Evolutionary conservation across 1,139 yeast species (phyloP).

Genomic region (Waltiozyma sp.): DNA sequence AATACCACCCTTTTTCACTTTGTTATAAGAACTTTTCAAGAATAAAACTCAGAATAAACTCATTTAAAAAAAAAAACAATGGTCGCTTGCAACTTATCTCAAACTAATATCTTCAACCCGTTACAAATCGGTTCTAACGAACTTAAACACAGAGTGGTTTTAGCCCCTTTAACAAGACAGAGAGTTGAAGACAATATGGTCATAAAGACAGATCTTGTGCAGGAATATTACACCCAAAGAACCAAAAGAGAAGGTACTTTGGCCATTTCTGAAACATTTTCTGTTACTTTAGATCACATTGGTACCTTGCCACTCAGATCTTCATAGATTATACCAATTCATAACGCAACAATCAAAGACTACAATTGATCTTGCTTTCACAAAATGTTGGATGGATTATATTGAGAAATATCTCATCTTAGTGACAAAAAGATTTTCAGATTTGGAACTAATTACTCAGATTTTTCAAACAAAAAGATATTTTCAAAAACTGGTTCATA

Average conservation of each 20-base stretch:
- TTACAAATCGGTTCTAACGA: slow-evolving; percentile 31
- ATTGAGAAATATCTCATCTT: background rate
- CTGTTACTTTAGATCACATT: slow-evolving; percentile 7
- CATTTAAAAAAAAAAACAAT: too few species aligned
- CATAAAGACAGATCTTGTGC: slow-evolving; percentile 6
- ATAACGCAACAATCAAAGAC: background rate
- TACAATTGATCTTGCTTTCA: background rate
- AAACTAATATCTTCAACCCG: slow-evolving; percentile 33
- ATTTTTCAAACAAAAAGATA: background rate
- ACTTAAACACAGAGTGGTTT: slow-evolving; percentile 29
- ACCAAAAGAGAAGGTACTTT: slow-evolving; percentile 40
- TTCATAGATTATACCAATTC: background rate
- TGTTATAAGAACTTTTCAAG: too few species aligned
- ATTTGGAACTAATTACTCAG: background rate
- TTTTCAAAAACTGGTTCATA: background rate
- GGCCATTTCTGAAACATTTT: slow-evolving; percentile 31
- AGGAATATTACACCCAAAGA: slow-evolving; percentile 41
- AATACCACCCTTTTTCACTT: background rate
- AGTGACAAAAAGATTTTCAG: background rate
- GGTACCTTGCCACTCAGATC: slow-evolving; percentile 1
- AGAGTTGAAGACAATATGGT: slow-evolving; percentile 22
- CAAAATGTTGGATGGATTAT: background rate
- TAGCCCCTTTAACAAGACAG: slow-evolving; percentile 39
- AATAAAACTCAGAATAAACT: too few species aligned
- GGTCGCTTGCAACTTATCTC: background rate